Percentiles rank a stretch among this genome's conserved stretches.
phyloP scores from a whole-genome alignment of 176 grass and related monocot genomes.

The Oryza punctata region DNA sequence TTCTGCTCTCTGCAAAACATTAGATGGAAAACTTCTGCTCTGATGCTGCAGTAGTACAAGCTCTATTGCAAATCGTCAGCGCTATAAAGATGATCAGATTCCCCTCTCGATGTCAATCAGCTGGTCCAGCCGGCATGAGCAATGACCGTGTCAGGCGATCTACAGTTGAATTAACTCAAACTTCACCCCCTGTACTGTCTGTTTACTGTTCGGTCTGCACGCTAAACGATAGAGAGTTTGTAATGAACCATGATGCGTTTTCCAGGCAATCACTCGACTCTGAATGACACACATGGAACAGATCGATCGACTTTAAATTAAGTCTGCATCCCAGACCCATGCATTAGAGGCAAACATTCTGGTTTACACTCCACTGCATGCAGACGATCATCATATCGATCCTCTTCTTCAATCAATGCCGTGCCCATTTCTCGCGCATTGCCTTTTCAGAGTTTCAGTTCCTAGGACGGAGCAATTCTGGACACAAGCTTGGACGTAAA shows the following conservation, averaged over 20 bases:
- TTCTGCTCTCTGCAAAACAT: not conserved
- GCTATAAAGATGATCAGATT: slow-evolving; percentile 28
- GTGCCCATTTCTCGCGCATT: slow-evolving; percentile 10
- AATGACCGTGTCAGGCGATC: slow-evolving; percentile 52
- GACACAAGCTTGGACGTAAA: not conserved
- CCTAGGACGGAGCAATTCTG: slow-evolving; percentile 37
- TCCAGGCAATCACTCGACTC: not conserved
- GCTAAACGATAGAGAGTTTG: not conserved
- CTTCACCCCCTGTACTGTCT: not conserved
- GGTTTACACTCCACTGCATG: not conserved
- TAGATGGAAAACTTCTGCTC: not conserved
- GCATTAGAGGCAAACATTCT: not conserved
- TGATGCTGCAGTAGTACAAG: not conserved
- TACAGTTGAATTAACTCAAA: slow-evolving; percentile 37
- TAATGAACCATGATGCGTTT: not conserved
- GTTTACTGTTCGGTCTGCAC: slow-evolving; percentile 32
- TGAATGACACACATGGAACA: not conserved
- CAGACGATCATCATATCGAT: not conserved
- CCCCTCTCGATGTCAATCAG: slow-evolving; percentile 27
- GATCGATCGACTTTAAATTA: not conserved
- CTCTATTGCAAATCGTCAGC: not conserved
- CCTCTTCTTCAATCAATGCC: slow-evolving; percentile 13
- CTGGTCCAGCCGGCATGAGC: slow-evolving; percentile 31
- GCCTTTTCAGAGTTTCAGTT: slow-evolving; percentile 27
- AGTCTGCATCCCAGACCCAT: not conserved